These are phyloP conservation scores for Mortierella sp. DNA, from an alignment of 371 early-diverging fungal species.

Conservation along the genomic window DNA sequence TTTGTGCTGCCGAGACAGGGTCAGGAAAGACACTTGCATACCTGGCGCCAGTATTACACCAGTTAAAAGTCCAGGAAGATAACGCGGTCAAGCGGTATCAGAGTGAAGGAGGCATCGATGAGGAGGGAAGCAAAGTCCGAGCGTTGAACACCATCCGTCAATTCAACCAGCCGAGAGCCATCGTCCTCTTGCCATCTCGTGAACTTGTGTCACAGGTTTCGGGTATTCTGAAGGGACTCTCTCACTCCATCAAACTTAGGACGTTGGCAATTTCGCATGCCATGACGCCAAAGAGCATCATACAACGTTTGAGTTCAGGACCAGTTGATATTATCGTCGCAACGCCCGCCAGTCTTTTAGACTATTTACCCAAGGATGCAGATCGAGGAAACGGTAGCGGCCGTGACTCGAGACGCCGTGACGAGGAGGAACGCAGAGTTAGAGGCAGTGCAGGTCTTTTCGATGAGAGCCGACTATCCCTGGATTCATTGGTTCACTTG, in stretches of 20 bases:
- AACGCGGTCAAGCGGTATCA: slow-evolving; percentile 66
- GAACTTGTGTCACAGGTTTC: slow-evolving; percentile 93
- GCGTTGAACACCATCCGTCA: slow-evolving; percentile 60
- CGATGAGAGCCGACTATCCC: slow-evolving; percentile 63
- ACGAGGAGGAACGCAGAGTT: slow-evolving; percentile 22
- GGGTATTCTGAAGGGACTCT: slow-evolving; percentile 70
- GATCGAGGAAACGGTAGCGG: not conserved
- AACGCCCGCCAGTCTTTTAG: slow-evolving; percentile 77
- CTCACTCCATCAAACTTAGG: slow-evolving; percentile 81
- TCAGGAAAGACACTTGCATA: slow-evolving; percentile 99
- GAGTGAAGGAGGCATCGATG: slow-evolving; percentile 25
- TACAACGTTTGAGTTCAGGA: slow-evolving; percentile 57
- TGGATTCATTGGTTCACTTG: slow-evolving; percentile 71
- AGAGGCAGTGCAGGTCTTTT: slow-evolving; percentile 26
- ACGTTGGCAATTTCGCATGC: slow-evolving; percentile 70
- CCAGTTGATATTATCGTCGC: slow-evolving; percentile 88
- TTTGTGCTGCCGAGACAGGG: slow-evolving; percentile 97
- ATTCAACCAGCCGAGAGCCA: slow-evolving; percentile 81
- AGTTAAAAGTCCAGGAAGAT: slow-evolving; percentile 79
- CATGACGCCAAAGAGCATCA: slow-evolving; percentile 57
- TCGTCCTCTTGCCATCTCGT: slow-evolving; percentile 97
- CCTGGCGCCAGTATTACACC: slow-evolving; percentile 86
- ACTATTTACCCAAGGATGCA: slow-evolving; percentile 39
- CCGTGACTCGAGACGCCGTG: not conserved
- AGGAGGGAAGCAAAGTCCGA: slow-evolving; percentile 33